phyloP scores from a whole-genome alignment of 306 rosid species.

The Cicer pinnatifidum region DNA sequence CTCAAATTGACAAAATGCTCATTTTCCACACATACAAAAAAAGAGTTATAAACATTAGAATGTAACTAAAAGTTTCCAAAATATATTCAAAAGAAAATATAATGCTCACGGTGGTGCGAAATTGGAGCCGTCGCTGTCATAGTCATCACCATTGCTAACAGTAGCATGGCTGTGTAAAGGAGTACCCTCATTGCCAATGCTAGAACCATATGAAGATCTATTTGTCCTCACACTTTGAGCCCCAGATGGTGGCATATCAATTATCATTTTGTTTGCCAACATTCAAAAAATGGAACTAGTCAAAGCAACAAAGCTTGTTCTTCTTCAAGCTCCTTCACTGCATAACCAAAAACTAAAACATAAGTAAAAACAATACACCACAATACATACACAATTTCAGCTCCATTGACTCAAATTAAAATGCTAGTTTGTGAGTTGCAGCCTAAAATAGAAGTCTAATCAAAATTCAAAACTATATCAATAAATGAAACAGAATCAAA shows the following conservation, averaged over 20 bases:
- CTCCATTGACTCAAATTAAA: slow-evolving; percentile 18
- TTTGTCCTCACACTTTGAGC: slow-evolving; percentile 72
- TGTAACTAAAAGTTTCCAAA: not conserved
- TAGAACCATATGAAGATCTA: slow-evolving; percentile 66
- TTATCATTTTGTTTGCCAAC: slow-evolving; percentile 56
- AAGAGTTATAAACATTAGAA: not conserved
- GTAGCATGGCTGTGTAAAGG: slow-evolving; percentile 55
- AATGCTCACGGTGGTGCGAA: slow-evolving; percentile 81
- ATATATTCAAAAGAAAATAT: slow-evolving; percentile 17
- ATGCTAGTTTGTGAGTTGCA: slow-evolving; percentile 2
- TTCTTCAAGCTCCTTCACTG: slow-evolving; percentile 38
- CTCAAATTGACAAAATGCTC: slow-evolving; percentile 9
- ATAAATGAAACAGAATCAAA: slow-evolving; percentile 15
- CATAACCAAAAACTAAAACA: slow-evolving; percentile 28
- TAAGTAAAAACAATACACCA: not conserved
- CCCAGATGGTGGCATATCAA: slow-evolving; percentile 61
- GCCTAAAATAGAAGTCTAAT: slow-evolving; percentile 16
- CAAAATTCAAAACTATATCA: slow-evolving; percentile 21
- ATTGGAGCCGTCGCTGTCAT: slow-evolving; percentile 71
- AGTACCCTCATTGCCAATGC: slow-evolving; percentile 64
- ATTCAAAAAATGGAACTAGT: slow-evolving; percentile 43
- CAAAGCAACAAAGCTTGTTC: slow-evolving; percentile 36
- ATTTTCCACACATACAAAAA: slow-evolving; percentile 4
- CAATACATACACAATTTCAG: slow-evolving; percentile 9
- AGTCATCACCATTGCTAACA: slow-evolving; percentile 63